Percentiles rank a stretch among this genome's conserved stretches.
Evolutionary conservation across 176 grass and related monocot genomes (phyloP).

Genomic region (Oryza officinalis): DNA sequence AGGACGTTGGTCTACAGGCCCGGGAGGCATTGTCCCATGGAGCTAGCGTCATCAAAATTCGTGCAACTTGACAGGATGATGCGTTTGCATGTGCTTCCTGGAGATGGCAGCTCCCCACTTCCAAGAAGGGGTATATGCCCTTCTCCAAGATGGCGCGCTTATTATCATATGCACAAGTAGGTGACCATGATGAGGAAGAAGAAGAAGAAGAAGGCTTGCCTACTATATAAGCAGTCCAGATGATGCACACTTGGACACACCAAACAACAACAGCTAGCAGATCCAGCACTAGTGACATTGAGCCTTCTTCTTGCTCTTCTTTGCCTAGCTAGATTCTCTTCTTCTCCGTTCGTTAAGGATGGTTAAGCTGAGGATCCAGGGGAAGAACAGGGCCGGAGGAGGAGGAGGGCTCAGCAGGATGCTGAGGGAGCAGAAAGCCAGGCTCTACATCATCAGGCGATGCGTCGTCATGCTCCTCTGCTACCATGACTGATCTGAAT

Average conservation of each 20-base stretch:
- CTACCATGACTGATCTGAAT: conserved; percentile 53
- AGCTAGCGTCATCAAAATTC: conserved; percentile 20
- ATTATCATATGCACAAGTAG: conserved; percentile 40
- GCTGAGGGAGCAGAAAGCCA: conserved; percentile 63
- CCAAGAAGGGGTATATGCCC: conserved; percentile 40
- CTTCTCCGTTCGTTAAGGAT: conserved; percentile 5
- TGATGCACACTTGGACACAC: conserved; percentile 31
- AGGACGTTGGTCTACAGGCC: conserved; percentile 35
- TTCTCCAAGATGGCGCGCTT: conserved; percentile 18
- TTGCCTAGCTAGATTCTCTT: neutral
- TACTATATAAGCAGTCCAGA: conserved; percentile 41
- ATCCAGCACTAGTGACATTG: conserved; percentile 12
- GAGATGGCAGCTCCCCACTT: conserved; percentile 30
- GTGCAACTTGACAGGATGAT: conserved; percentile 26
- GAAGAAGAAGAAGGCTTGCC: neutral
- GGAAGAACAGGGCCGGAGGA: conserved; percentile 10
- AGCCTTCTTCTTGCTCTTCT: neutral
- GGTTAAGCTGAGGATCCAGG: conserved; percentile 42
- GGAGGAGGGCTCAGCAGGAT: conserved; percentile 48
- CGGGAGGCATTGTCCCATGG: conserved; percentile 44
- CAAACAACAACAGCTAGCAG: conserved; percentile 6
- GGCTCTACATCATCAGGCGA: conserved; percentile 59
- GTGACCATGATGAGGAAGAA: neutral
- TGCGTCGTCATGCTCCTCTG: conserved; percentile 70
- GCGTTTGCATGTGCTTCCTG: conserved; percentile 32